Conservation (phyloP, 2,329 filamentous ascomycete genomes). For the Aureobasidium sp. region DNA sequence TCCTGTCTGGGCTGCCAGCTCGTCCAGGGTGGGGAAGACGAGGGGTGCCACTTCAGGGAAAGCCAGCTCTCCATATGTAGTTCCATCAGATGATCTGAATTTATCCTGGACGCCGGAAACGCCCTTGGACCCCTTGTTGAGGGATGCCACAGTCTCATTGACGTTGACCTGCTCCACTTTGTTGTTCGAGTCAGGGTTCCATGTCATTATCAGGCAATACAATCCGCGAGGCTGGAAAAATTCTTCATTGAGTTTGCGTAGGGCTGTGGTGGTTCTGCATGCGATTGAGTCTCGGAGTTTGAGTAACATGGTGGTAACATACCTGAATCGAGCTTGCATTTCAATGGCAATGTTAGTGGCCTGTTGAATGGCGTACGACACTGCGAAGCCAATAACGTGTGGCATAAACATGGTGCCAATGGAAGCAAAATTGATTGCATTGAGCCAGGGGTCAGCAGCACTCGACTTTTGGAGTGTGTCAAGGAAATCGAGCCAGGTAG, state of each 20-base stretch:
- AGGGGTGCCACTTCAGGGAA: constrained; percentile 40
- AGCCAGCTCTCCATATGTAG: constrained; percentile 27
- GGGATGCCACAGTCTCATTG: neutral
- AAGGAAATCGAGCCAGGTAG: constrained; percentile 1
- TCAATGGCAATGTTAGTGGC: constrained; percentile 9
- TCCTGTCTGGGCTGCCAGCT: neutral
- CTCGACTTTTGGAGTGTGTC: neutral
- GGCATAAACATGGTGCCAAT: constrained; percentile 6
- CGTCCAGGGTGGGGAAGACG: constrained; percentile 30
- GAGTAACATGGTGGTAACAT: neutral
- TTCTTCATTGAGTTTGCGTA: constrained; percentile 18
- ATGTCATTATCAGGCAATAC: constrained; percentile 9
- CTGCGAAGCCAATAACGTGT: neutral
- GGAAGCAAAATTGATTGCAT: constrained; percentile 9
- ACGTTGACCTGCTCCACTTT: constrained; percentile 1
- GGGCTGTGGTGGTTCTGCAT: neutral
- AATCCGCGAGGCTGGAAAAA: constrained; percentile 18
- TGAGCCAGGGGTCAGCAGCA: constrained; percentile 29
- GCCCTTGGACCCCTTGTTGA: neutral
- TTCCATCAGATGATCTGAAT: neutral
- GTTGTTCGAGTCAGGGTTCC: constrained; percentile 7
- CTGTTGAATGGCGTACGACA: neutral
- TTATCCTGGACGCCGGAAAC: neutral
- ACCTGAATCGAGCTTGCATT: constrained; percentile 10
- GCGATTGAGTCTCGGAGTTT: neutral